phyloP scores from a whole-genome alignment of 73 alveolate species.

The Symbiodinium natans region DNA sequence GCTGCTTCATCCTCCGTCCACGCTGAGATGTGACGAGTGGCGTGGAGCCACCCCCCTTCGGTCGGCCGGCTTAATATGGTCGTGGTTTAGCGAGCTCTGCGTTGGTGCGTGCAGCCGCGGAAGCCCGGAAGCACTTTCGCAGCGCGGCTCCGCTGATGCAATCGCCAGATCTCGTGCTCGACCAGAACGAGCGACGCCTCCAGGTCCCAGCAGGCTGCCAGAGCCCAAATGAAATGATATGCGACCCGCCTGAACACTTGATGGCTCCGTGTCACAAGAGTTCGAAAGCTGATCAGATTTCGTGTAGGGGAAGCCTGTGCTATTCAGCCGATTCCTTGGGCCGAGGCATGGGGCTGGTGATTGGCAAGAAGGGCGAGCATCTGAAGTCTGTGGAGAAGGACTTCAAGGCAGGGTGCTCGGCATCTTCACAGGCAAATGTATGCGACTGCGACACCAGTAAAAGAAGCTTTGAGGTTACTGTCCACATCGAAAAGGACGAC shows the following conservation, averaged over 20 bases:
- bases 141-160: too few relatives aligned
- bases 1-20: too few relatives aligned
- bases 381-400: slow-evolving; percentile 58
- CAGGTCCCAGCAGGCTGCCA: slow-evolving; percentile 13
- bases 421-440: background rate
- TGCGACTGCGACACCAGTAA: too few relatives aligned
- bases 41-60: slow-evolving; percentile 74
- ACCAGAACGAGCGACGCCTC: slow-evolving; percentile 50
- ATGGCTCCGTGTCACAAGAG: too few relatives aligned
- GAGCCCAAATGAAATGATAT: background rate
- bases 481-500: slow-evolving; percentile 29
- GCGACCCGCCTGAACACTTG: too few relatives aligned
- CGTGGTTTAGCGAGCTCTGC: too few relatives aligned
- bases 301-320: background rate
- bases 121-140: too few relatives aligned
- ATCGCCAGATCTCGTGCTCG: slow-evolving; percentile 40
- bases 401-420: background rate
- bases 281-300: too few relatives aligned
- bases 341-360: slow-evolving; percentile 59
- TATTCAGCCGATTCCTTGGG: background rate
- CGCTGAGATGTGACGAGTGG: slow-evolving; percentile 28
- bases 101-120: background rate
- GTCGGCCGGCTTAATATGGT: background rate
- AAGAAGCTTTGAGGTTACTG: slow-evolving; percentile 1
- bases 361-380: slow-evolving; percentile 86